Evolutionary conservation across 352 stramenopile genomes (phyloP).

Genomic region (Pilasporangium apinafurcum): DNA sequence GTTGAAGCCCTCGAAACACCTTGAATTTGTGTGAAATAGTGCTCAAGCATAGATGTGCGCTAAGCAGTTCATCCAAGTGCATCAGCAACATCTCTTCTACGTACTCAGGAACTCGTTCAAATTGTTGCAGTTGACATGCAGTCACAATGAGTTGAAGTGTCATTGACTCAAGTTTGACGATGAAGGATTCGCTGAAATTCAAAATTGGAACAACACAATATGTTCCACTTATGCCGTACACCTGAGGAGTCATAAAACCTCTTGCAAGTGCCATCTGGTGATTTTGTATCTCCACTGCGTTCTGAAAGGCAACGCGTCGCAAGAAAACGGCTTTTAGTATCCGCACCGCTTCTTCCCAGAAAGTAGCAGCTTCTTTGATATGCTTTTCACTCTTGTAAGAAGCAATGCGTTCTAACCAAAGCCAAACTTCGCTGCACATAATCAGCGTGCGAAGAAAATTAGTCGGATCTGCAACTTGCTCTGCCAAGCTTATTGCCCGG

Average conservation of each 20-base stretch:
- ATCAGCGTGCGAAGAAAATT: conserved; percentile 59
- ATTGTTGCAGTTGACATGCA: conserved; percentile 74
- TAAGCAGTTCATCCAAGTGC: conserved; percentile 74
- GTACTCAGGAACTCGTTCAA: conserved; percentile 69
- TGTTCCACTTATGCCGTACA: conserved; percentile 18
- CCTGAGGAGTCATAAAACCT: conserved; percentile 14
- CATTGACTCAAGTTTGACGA: conserved; percentile 55
- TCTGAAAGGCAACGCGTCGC: conserved; percentile 65
- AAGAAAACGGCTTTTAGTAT: conserved; percentile 77
- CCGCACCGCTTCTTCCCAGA: conserved; percentile 76
- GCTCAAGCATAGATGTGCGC: conserved; percentile 64
- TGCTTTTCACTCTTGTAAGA: conserved; percentile 75
- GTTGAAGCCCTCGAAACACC: conserved; percentile 57
- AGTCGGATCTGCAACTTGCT: conserved; percentile 54
- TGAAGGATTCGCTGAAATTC: conserved; percentile 79
- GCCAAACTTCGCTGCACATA: conserved; percentile 62
- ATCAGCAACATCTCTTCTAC: conserved; percentile 55
- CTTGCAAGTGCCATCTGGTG: no score
- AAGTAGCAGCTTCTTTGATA: conserved; percentile 66
- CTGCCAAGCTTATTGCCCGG: conserved; percentile 47
- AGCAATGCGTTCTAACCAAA: conserved; percentile 68
- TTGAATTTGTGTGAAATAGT: conserved; percentile 68
- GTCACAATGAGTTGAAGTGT: conserved; percentile 65
- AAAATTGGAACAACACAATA: conserved; percentile 77
- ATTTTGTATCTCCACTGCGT: no score